A percentile compares a stretch with the other conserved stretches of the same genome.
Evolutionary conservation across 1,284 basidiomycete species (phyloP).

Genomic region (Cutaneotrichosporon daszewskae): DNA sequence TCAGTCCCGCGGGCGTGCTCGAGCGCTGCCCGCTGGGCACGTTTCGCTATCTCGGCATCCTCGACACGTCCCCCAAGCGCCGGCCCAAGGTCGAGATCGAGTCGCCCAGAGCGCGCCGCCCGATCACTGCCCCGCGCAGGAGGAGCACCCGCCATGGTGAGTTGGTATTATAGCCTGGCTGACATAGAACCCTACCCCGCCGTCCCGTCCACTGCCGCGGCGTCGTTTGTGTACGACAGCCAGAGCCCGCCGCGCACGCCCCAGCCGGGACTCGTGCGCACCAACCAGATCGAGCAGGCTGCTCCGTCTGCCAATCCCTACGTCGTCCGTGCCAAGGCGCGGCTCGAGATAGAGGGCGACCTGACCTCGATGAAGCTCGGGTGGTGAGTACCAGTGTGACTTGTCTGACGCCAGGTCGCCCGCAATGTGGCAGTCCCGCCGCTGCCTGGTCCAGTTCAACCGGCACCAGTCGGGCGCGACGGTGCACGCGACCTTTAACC

Average conservation of each 20-base stretch:
- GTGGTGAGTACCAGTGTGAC: conserved; percentile 50
- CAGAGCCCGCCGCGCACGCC: conserved; percentile 9
- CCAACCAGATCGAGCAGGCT: conserved; percentile 31
- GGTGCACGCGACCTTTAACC: conserved; percentile 51
- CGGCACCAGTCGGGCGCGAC: conserved; percentile 51
- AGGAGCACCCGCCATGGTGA: too few species aligned
- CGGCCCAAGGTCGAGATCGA: too few species aligned
- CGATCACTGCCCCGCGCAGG: not conserved
- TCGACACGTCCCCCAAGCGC: too few species aligned
- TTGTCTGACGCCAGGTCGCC: conserved; percentile 35
- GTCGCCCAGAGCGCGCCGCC: too few species aligned
- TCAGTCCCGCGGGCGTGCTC: conserved; percentile 26
- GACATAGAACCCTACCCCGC: conserved; percentile 3
- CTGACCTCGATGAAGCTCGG: conserved; percentile 52
- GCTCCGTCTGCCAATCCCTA: conserved; percentile 23
- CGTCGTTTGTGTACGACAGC: conserved; percentile 16
- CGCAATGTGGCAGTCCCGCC: conserved; percentile 51
- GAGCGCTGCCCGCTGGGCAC: conserved; percentile 32
- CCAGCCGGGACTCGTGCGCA: conserved; percentile 42
- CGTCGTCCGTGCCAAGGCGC: conserved; percentile 29
- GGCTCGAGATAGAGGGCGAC: conserved; percentile 49
- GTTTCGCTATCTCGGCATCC: conserved; percentile 26
- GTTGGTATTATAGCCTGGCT: not conserved
- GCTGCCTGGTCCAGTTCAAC: conserved; percentile 54
- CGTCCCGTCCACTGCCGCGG: conserved; percentile 2